Evolutionary conservation across 768 basidiomycete genomes (phyloP), one percentile per base, ranked within the genome.

Genomic region (Mycena latifolia): DNA sequence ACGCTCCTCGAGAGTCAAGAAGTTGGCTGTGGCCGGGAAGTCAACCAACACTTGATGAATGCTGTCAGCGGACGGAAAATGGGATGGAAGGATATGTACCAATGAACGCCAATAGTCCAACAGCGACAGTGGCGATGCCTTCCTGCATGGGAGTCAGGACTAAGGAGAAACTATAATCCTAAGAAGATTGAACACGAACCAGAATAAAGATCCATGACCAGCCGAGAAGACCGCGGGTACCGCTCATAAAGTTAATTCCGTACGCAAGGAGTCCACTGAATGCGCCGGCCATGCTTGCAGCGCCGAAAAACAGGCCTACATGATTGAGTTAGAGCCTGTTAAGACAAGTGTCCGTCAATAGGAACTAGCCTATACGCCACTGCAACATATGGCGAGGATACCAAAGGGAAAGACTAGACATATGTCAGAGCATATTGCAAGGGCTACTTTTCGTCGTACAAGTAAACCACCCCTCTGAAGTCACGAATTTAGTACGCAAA

Each of bases 151-250:
- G 22, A 39, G 20, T 61, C 6, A 12, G 48, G 41, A 43, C 2
- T 28, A 33, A 31, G 0, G n/a, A 28, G 4, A 35, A n/a, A n/a
- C n/a, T 20, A 1, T n/a, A 22, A 43, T 20, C 15, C 17, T 28
- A 10, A 22, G 14, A 46, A 18, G 10, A 28, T 48, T 1, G 4
- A 45, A 20, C 0, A 59, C 66, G 31, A 31, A 56, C 61, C 25
- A 47, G 27, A 25, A 56, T 70, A 61, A 90, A 91, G 54, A 90
- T 89, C 89, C 89, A 90, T 0, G 86, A 86, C 89, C 89, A 91
- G 11, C 87, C 89, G n/a, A 81, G 67, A 15, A 86, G 71, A 1
- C 85, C 82, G 5, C 67, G 77, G 0, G 76, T 76, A 0, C 85
- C 86, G 37, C 76, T 73, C 87, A 90, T 86, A 52, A 85, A 84